Percentiles rank a stretch among this genome's conserved stretches.
These are phyloP conservation scores for Trypanosoma vivax DNA, from an alignment of 208 protist genomes.

Conservation along the genomic window DNA sequence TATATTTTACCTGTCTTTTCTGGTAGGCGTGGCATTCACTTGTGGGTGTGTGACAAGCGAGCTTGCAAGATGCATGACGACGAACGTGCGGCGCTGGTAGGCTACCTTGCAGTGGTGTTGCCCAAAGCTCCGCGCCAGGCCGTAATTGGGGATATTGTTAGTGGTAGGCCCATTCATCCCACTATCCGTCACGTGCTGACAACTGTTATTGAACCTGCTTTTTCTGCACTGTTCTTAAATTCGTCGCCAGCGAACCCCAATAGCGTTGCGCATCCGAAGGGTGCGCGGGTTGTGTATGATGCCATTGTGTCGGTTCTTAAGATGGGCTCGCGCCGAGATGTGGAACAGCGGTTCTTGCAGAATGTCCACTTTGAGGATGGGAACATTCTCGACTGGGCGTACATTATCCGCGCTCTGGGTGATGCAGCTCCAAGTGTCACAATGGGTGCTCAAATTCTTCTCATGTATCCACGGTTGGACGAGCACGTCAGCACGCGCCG, in stretches of 20 bases:
- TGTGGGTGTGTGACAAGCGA: slow-evolving; percentile 97
- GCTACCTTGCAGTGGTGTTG: slow-evolving; percentile 86
- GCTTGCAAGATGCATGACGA: slow-evolving; percentile 89
- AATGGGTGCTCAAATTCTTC: slow-evolving; percentile 52
- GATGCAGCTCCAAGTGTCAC: slow-evolving; percentile 46
- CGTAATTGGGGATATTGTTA: slow-evolving; percentile 59
- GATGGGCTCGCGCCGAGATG: slow-evolving; percentile 46
- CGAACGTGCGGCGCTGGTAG: slow-evolving; percentile 82
- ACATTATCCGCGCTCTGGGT: slow-evolving; percentile 42
- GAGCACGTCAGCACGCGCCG: slow-evolving; percentile 93
- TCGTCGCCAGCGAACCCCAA: slow-evolving; percentile 61
- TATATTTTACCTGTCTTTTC: slow-evolving; percentile 97
- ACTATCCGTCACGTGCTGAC: slow-evolving; percentile 55
- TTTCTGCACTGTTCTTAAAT: slow-evolving; percentile 60
- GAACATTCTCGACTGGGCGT: slow-evolving; percentile 57
- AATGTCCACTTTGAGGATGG: slow-evolving; percentile 46
- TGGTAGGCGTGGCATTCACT: slow-evolving; percentile 97
- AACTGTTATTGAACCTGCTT: slow-evolving; percentile 47
- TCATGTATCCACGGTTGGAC: slow-evolving; percentile 96
- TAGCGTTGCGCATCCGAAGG: slow-evolving; percentile 48
- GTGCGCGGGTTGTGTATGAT: slow-evolving; percentile 64
- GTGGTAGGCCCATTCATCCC: slow-evolving; percentile 74
- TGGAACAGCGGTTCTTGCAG: slow-evolving; percentile 45
- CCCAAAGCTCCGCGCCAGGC: slow-evolving; percentile 51
- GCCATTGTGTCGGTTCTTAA: slow-evolving; percentile 63